Evolutionary conservation across 495 filamentous ascomycete species (phyloP), one percentile per base, ranked within the genome.

Genomic region (Lophiostoma macrostomum): DNA sequence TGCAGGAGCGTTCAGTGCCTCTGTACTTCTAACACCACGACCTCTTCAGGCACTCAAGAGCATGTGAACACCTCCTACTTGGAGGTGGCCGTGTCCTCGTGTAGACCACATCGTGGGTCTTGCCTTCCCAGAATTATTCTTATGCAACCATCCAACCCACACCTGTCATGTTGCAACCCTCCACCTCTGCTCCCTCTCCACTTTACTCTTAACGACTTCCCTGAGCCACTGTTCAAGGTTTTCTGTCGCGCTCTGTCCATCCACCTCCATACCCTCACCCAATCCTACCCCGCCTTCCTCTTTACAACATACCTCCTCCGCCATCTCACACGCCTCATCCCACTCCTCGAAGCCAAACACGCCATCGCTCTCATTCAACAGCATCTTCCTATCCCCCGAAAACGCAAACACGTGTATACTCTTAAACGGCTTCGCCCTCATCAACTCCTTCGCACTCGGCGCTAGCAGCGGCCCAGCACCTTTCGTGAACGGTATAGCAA

Each of bases 311-410:
- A 80, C 76, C 22, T 69, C 64, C 59, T 80, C 73, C 25, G 85
- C 89, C 40, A 73, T 72, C 60, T 85, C 75, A 64, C 80, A 82
- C 4, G 85, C 80, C 16, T 74, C 71, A 43, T 91, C 83, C 89
- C 91, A 96, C 29, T 80, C 83, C 30, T 85, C 79, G 50, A 87
- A 74, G 18, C 78, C 80, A 60, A 96, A 97, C 25, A 71, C 69
- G 0, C 91, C 91, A 61, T 91, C 80, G 64, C 89, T 94, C 65
- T 95, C 86, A 28, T 79, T 83, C 34, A 95, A 67, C 14, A 95
- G 69, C 25, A 95, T 67, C 44, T 89, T 85, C 14, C 83, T 80
- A 42, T 82, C 80, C 5, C 82, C 85, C 22, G 85, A 86, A 60
- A 90, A 91, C 2, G 82, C 84, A 25, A 96, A 69, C 20, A 86